Base-by-base conservation (phyloP, 106 monocot species). In the Alisma plantagoaquatica region DNA sequence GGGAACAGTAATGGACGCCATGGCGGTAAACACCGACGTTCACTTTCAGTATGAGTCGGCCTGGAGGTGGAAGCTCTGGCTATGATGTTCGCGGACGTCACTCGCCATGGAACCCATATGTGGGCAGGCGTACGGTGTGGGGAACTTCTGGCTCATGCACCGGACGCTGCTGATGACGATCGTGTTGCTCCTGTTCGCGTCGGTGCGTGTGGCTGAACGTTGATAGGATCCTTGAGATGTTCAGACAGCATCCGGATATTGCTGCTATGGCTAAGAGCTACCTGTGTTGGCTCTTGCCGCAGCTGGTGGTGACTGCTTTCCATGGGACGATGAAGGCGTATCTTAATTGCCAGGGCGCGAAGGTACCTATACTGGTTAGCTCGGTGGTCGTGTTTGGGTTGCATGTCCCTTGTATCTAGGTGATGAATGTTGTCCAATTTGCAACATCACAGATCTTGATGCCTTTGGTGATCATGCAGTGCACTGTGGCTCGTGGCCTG, bases 71-170 rank as follows among this genome's bases (percentile, higher is more conserved):
- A 79, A 8, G 65, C 66, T 0, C 75, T 84, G 4, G 84, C 72
- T 24, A 69, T 73, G 65, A 72, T 69, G 62, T 75, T 84, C 56
- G 78, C 84, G 43, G 79, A 84, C 43, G 84, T 84, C 56, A 79
- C 84, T 0, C 14, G 80, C 80, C 45, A 81, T 84, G 84, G 91
- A 91, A 42, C 84, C 91, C 25, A 75, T 91, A 16, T 91, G 84
- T 45, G 91, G 98, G 10, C 98, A 98, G 50, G 89, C 90, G 21
- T 66, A 60, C 48, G 98, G 98, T 1, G 98, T 90, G 20, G 41
- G 43, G 22, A 98, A 98, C 74, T 51, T 48, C 43, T 55, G 46
- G 25, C 89, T 98, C 49, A 71, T 98, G 11, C 90, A 55, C 27
- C 64, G 52, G 66, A 90, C 89, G 1, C 85, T 98, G 15, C 25